Evolutionary conservation across 2,329 filamentous ascomycete genomes (phyloP).

Genomic region (Trichoderma guizhouense): DNA sequence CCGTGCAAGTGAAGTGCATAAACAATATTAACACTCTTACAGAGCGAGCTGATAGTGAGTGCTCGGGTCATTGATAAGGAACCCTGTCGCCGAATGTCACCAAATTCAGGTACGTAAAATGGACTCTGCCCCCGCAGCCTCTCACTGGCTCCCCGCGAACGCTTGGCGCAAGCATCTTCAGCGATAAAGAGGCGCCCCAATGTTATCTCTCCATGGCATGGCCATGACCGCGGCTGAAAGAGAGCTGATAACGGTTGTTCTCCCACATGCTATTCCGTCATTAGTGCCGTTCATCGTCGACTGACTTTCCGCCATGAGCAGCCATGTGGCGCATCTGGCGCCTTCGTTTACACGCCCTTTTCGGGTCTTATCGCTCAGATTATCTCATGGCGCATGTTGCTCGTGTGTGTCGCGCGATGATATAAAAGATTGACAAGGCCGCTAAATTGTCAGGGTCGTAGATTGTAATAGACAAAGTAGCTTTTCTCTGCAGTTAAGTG

Average conservation of each 20-base stretch:
- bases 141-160: conserved; percentile 16
- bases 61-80: conserved; percentile 16
- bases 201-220: conserved; percentile 4
- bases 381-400: neutral
- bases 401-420: neutral
- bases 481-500: neutral
- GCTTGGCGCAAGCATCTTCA: neutral
- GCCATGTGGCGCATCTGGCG: conserved; percentile 21
- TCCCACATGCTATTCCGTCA: neutral
- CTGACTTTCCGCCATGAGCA: conserved; percentile 12
- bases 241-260: conserved; percentile 8
- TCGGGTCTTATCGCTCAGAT: conserved; percentile 7
- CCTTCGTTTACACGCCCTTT: neutral
- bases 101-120: conserved; percentile 39
- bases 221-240: conserved; percentile 8
- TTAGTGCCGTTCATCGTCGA: neutral
- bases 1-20: neutral
- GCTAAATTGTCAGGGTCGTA: neutral
- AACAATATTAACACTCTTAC: neutral
- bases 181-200: neutral
- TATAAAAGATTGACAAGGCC: conserved; percentile 13
- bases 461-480: neutral
- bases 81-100: conserved; percentile 22
- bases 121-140: conserved; percentile 14
- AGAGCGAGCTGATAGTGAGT: neutral